Evolutionary conservation across 257 asterid genomes (phyloP).

Genomic region (Thymus mandschuricus): DNA sequence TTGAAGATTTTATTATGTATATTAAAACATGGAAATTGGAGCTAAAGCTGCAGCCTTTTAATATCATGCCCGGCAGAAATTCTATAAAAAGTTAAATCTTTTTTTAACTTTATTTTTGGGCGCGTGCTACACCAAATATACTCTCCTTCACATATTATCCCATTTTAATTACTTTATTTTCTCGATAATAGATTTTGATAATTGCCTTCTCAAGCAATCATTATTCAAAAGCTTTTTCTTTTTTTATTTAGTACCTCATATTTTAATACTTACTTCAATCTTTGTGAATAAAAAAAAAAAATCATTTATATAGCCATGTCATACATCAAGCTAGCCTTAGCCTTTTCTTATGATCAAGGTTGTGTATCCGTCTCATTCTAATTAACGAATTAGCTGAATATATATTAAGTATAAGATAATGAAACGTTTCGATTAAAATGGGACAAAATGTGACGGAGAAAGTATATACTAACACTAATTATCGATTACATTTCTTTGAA

Average conservation of each 20-base stretch:
- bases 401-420: too few species aligned
- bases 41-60: conserved; percentile 34
- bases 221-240: background rate
- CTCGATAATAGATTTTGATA: conserved; percentile 12
- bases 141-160: conserved; percentile 17
- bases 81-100: background rate
- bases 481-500: background rate
- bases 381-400: too few species aligned
- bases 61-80: conserved; percentile 31
- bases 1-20: conserved; percentile 24
- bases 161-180: conserved; percentile 17
- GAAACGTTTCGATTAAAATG: too few species aligned
- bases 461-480: too few species aligned
- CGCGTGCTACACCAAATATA: conserved; percentile 37
- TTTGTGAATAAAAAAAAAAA: too few species aligned
- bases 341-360: too few species aligned
- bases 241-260: background rate
- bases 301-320: too few species aligned
- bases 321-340: too few species aligned
- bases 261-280: too few species aligned
- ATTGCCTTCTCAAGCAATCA: conserved; percentile 15
- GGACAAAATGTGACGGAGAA: too few species aligned
- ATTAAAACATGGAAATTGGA: conserved; percentile 29
- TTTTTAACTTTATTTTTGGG: conserved; percentile 15
- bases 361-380: too few species aligned